Conservation (phyloP, 2,329 filamentous ascomycete genomes). For the Penicillium nordicum region DNA sequence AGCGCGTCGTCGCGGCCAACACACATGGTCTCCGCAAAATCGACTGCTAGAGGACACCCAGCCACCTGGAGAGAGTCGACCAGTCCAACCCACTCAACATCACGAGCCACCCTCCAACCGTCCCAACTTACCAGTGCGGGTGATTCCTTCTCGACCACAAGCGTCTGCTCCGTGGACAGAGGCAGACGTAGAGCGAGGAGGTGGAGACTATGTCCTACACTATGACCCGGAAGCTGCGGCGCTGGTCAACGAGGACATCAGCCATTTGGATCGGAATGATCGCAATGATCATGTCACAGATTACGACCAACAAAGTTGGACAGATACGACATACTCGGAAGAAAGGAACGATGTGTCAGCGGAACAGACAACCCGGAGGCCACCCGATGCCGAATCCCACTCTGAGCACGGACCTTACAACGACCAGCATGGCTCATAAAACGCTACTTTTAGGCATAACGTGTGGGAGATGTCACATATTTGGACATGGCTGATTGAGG, state of each 20-base stretch:
- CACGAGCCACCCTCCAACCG: constrained; percentile 5
- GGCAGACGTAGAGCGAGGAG: constrained; percentile 29
- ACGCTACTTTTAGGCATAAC: not conserved
- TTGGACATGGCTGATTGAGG: not conserved
- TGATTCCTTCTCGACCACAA: constrained; percentile 58
- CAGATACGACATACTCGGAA: constrained; percentile 16
- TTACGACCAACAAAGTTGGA: constrained; percentile 19
- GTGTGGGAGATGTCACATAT: not conserved
- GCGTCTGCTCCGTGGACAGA: constrained; percentile 55
- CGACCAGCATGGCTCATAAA: not conserved
- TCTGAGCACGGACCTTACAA: not conserved
- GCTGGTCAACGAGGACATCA: constrained; percentile 31
- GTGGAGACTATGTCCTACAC: constrained; percentile 31
- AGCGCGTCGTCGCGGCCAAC: constrained; percentile 52
- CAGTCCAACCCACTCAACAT: not conserved
- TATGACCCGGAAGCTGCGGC: constrained; percentile 41
- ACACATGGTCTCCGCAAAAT: constrained; percentile 53
- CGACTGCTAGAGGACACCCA: constrained; percentile 20
- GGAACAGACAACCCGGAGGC: not conserved
- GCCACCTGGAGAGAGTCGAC: constrained; percentile 4
- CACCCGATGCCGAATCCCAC: not conserved
- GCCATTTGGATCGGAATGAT: constrained; percentile 1
- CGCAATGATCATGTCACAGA: constrained; percentile 2
- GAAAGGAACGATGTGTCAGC: constrained; percentile 5
- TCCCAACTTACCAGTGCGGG: constrained; percentile 48